phyloP scores from a whole-genome alignment of 2,329 filamentous ascomycete genomes.

The Lecanosticta acicola region DNA sequence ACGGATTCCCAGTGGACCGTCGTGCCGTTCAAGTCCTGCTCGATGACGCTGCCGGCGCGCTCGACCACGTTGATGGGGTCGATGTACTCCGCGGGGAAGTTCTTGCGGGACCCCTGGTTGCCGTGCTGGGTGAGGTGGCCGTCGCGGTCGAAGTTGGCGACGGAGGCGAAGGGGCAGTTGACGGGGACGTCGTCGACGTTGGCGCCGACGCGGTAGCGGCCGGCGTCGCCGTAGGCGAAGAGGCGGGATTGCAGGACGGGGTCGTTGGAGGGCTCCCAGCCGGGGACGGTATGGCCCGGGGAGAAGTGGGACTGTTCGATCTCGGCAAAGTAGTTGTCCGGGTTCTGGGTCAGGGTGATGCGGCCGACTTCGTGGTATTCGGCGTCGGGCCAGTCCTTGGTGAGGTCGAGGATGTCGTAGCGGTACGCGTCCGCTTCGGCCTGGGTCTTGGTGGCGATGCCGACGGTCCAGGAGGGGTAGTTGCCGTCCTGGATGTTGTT shows the following conservation, averaged over 20 bases:
- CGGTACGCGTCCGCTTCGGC: slow-evolving; percentile 46
- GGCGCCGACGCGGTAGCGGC: slow-evolving; percentile 49
- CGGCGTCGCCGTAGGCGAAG: slow-evolving; percentile 45
- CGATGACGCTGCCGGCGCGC: slow-evolving; percentile 19
- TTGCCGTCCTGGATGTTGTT: slow-evolving; percentile 41
- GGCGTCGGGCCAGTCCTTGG: slow-evolving; percentile 48
- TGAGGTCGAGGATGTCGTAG: slow-evolving; percentile 51
- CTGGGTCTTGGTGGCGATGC: slow-evolving; percentile 44
- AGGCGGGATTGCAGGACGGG: slow-evolving; percentile 47
- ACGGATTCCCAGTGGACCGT: slow-evolving; percentile 23
- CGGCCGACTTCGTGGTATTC: slow-evolving; percentile 45
- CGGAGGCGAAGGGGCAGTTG: slow-evolving; percentile 40
- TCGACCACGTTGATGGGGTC: slow-evolving; percentile 26
- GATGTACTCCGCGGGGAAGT: slow-evolving; percentile 25
- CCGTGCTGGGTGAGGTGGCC: slow-evolving; percentile 22
- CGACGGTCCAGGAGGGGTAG: slow-evolving; percentile 41
- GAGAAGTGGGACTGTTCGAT: slow-evolving; percentile 51
- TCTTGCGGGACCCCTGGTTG: slow-evolving; percentile 23
- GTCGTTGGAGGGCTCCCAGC: slow-evolving; percentile 47
- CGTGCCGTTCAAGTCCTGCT: slow-evolving; percentile 16
- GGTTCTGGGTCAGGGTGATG: slow-evolving; percentile 50
- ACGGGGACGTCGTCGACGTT: slow-evolving; percentile 49
- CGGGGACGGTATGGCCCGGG: slow-evolving; percentile 47
- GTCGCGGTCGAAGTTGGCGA: slow-evolving; percentile 30
- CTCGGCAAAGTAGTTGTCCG: slow-evolving; percentile 48